Evolutionary conservation across 1,139 yeast genomes (phyloP), one percentile per base, ranked within the genome.

Genomic region (Entelexis paramagnoliae): DNA sequence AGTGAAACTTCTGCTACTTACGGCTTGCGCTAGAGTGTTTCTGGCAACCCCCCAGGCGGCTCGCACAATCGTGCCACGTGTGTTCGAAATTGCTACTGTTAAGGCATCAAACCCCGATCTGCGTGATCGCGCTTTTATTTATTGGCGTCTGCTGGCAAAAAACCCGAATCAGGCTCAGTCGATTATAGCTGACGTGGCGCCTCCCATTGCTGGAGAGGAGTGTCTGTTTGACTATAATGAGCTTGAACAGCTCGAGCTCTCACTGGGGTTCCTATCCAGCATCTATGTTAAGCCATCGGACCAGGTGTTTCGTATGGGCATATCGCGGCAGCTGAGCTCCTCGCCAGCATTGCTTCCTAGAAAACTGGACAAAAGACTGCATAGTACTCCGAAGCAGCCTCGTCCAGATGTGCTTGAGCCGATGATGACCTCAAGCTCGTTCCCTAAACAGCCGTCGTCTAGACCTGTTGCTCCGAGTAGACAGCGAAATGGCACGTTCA

Each of bases 201-300:
- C 95, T 0, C 68, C 73, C 1, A 83, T 89, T 14, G 74, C 80
- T 11, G 71, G 80, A 0, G 83, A 84, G 40, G 81, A 80, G 51
- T 91, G 85, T 49, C 77, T 78, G 53, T 72, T 88, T 56, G 91
- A 86, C 57, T 81, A 85, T 1, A 69, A 69, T 1, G 75, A 83
- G 13, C 66, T 88, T 45, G 94, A 86, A 60, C 96, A 89, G 62
- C 70, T 89, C 51, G 95, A 86, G 60, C 71, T 89, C 58, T 81
- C 79, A 57, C 80, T 89, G 39, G 96, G 96, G 0, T 72, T 88
- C 0, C 69, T 89, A 51, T 89, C 95, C 0, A 83, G 95, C 0
- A 80, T 89, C 28, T 89, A 88, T 62, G 70, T 88, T 59, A 85
- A 87, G 60, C 95, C 96, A 0, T 82, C 86, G 6, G 76, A 76